A percentile compares a stretch with the other conserved stretches of the same genome.
Evolutionary conservation across 176 grass and related monocot genomes (phyloP).

Genomic region (Lolium perenne): DNA sequence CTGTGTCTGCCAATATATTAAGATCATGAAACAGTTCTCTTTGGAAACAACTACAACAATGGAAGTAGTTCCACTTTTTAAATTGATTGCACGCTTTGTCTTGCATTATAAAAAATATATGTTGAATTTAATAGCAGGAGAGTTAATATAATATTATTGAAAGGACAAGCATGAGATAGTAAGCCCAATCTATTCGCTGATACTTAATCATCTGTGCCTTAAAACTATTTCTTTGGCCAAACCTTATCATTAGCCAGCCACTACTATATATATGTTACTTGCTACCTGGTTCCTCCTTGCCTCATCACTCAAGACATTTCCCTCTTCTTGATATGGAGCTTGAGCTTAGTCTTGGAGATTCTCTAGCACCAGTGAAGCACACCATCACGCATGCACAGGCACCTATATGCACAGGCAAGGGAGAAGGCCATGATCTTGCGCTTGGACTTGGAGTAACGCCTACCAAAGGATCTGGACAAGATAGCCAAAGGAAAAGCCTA

Average conservation of each 20-base stretch:
- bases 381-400: not conserved
- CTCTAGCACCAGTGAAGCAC: slow-evolving; percentile 31
- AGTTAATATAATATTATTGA: not conserved
- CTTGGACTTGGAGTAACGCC: slow-evolving; percentile 45
- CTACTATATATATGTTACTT: slow-evolving; percentile 46
- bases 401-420: not conserved
- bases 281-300: slow-evolving; percentile 19
- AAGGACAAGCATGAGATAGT: not conserved
- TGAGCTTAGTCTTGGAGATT: slow-evolving; percentile 56
- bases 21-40: not conserved
- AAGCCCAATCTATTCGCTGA: not conserved
- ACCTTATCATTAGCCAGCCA: slow-evolving; percentile 23
- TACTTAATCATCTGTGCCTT: slow-evolving; percentile 5
- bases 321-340: slow-evolving; percentile 48
- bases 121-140: not conserved
- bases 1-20: not conserved
- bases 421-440: slow-evolving; percentile 38
- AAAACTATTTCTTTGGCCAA: slow-evolving; percentile 23
- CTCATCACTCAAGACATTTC: slow-evolving; percentile 16
- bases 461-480: slow-evolving; percentile 31
- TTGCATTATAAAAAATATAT: not conserved
- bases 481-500: slow-evolving; percentile 13
- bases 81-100: not conserved
- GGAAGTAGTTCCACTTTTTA: not conserved
- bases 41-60: not conserved